Evolutionary conservation across 2,329 filamentous ascomycete species (phyloP).

Genomic region (Penicillium sp.): DNA sequence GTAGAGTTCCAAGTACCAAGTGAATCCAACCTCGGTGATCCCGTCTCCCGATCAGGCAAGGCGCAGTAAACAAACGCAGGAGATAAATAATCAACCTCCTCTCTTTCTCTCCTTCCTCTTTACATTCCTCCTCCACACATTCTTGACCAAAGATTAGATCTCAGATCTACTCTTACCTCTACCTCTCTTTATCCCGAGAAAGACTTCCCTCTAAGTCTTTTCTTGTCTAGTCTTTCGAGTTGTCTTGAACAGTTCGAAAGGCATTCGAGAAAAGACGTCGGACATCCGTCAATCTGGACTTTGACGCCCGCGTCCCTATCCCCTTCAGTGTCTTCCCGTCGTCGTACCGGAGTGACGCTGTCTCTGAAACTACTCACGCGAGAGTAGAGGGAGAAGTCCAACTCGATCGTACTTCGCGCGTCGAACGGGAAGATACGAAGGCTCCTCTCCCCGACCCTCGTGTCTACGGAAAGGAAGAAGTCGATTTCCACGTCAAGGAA

Average conservation of each 20-base stretch:
- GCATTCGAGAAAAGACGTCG: constrained; percentile 66
- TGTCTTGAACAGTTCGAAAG: constrained; percentile 45
- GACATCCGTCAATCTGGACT: constrained; percentile 96
- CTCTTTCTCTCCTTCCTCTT: constrained; percentile 6
- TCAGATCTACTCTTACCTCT: constrained; percentile 5
- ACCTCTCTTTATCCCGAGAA: constrained; percentile 28
- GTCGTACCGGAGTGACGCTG: constrained; percentile 78
- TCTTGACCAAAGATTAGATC: constrained; percentile 22
- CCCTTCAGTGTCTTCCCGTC: constrained; percentile 99
- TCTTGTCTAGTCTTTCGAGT: constrained; percentile 47
- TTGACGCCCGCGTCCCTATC: constrained; percentile 98
- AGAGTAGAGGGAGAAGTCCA: constrained; percentile 88
- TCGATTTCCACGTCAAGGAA: constrained; percentile 68
- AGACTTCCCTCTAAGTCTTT: constrained; percentile 43
- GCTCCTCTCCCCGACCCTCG: constrained; percentile 60
- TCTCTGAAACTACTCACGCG: constrained; percentile 61
- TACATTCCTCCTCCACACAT: constrained; percentile 19
- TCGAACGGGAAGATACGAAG: constrained; percentile 95
- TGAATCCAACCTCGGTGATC: constrained; percentile 14
- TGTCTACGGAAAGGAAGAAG: constrained; percentile 75
- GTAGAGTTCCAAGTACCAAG: not conserved
- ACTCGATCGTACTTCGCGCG: constrained; percentile 67
- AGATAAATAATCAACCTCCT: constrained; percentile 23
- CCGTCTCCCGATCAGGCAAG: constrained; percentile 16
- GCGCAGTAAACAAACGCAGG: constrained; percentile 21